Base-by-base conservation (phyloP, 2,329 filamentous ascomycete genomes). In the Aspergillus tanneri region DNA sequence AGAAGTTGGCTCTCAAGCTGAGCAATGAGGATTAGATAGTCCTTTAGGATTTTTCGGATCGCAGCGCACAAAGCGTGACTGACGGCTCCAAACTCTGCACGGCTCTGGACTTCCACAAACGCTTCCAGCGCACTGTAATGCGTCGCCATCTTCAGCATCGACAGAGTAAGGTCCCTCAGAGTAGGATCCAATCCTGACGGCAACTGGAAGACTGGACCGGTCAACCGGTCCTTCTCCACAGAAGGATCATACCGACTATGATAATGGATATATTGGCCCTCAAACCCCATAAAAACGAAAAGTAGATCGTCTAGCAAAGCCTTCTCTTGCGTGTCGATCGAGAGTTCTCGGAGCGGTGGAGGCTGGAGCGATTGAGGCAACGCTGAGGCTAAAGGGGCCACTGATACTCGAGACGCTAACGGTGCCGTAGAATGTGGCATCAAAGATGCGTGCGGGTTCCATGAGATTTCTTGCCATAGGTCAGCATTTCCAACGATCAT, bases 21-120 rank as follows among this genome's bases (percentile, higher is more conserved):
- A 14, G 90, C 90, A 62, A 97, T 84, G 70, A 99, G 82, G 46
- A 95, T 84, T 49, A 97, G 77, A 65, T 97, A 99, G 68, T 99
- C 93, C 50, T 96, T 93, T 22, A 99, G 74, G 36, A 95, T 78
- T 65, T 89, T 95, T 52, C 93, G 84, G 61, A 99, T 90, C 6
- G 92, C 88, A n/a, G 93, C 92, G 69, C 93, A 97, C 24, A 99
- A 76, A 1, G 93, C 91, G 72, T 99, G 93, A 65, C 95, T 97
- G 52, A 99, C 92, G 16, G 88, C 86, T 7, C 93, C 93, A 69
- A 92, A 96, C 65, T 96, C 89, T 43, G 93, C 89, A 34, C 90
- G 80, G 66, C 91, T 96, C 67, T 96, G 90, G 1, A 96, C 88
- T 63, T 99, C 92, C 41, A 97, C 85, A 68, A 96, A 97, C 3